Evolutionary conservation across 1,139 yeast genomes (phyloP), one percentile per base, ranked within the genome.

Genomic region (Hyphopichia pseudoburtonii): DNA sequence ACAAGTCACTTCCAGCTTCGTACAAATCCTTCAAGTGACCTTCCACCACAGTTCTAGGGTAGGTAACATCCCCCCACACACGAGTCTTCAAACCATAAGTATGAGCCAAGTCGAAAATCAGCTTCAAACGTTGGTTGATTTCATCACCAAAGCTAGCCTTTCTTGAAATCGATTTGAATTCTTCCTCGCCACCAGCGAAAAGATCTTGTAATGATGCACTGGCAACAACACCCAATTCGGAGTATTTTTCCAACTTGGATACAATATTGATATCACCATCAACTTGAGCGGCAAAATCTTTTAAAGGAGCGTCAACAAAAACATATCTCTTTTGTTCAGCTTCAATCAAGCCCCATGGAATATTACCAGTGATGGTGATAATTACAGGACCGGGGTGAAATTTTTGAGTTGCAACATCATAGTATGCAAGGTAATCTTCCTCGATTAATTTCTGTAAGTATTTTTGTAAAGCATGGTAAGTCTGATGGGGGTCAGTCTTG

Each of bases 1-100:
- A 48, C 35, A 70, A 58, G 45, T 70, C 76, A 28, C 66, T 55
- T 3, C 70, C 72, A 27, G 56, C 38, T 28, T 42, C 43, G 42
- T 48, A 59, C 15, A 63, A 50, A 18, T 51, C 55, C 37, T 45
- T 38, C 45, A 66, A 54, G 39, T 69, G 73, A 6, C 54, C 43
- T 27, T 60, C 45, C 17, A 59, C 53, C 34, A 68, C 44, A 26
- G 47, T 39, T 22, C 45, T 45, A 10, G 76, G 76, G 73, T 73
- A 70, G 18, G 56, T 57, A 4, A 64, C 48, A 23, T 65, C 73
- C 9, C 76, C 76, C 76, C 76, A 70, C 12, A 70, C 50, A 40
- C 76, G 52, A 0, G 76, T 66, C 40, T 66, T 66, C 31, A 70
- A 45, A 2, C 62, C 63, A 39, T 60, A 56, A 24, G 56, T 42